phyloP scores from a whole-genome alignment of 73 alveolate genomes.

The Symbiodinium natans region DNA sequence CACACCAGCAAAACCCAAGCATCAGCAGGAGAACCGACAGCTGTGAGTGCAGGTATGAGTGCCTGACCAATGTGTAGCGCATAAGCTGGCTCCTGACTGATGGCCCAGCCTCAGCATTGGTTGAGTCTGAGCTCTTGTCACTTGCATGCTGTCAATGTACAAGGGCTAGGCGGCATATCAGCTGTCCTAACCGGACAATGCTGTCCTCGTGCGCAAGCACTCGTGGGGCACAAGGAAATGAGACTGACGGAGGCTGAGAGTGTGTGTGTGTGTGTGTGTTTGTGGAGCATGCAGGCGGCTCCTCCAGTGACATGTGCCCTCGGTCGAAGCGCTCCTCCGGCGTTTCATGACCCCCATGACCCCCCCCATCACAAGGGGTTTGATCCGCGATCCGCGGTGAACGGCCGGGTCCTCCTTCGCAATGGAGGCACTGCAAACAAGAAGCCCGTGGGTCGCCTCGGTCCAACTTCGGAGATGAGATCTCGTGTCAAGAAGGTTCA shows the following conservation, averaged over 20 bases:
- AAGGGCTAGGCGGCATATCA: constrained; percentile 34
- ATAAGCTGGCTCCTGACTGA: constrained; percentile 63
- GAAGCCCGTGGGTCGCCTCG: constrained; percentile 44
- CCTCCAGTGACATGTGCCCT: constrained; percentile 75
- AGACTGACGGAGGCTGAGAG: background rate
- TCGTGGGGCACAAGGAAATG: background rate
- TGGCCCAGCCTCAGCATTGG: constrained; percentile 36
- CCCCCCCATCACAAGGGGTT: too few species aligned
- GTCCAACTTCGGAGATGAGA: background rate
- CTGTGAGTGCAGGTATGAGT: too few species aligned
- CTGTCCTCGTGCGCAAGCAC: background rate
- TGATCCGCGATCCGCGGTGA: too few species aligned
- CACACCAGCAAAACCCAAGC: too few species aligned
- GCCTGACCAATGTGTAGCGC: constrained; percentile 41
- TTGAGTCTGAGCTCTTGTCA: too few species aligned
- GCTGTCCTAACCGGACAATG: constrained; percentile 75
- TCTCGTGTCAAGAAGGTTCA: too few species aligned
- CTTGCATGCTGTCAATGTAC: too few species aligned
- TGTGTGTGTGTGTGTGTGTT: too few species aligned
- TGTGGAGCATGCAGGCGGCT: too few species aligned
- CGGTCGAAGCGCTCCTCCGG: constrained; percentile 42
- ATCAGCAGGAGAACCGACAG: too few species aligned
- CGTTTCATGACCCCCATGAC: too few species aligned
- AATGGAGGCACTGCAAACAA: constrained; percentile 51
- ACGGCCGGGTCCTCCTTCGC: constrained; percentile 33